A percentile compares a stretch with the other conserved stretches of the same genome.
Conservation (phyloP, 495 filamentous ascomycete genomes). For the Rostrohypoxylon terebratum region DNA sequence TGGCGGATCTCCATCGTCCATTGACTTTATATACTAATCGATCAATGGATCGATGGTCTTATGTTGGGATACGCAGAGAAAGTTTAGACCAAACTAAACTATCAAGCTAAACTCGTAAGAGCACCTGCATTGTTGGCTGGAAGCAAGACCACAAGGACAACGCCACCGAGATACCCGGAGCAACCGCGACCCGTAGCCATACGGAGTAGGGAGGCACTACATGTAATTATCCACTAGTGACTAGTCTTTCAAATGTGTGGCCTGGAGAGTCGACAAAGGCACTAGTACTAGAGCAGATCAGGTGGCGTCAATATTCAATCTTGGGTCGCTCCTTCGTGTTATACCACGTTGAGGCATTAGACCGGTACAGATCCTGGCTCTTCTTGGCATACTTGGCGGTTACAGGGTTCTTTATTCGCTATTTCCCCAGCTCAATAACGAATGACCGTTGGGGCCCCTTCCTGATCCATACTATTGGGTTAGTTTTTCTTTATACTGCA, state of each 20-base stretch:
- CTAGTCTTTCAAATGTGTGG: too few species aligned
- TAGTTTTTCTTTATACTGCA: background rate
- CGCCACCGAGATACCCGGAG: background rate
- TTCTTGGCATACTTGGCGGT: background rate
- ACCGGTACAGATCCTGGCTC: too few species aligned
- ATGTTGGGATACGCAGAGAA: too few species aligned
- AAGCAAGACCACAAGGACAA: background rate
- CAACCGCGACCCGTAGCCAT: background rate
- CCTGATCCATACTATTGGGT: background rate
- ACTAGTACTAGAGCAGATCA: too few species aligned
- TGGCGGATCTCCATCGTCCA: background rate
- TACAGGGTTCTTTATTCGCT: background rate
- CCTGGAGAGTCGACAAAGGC: too few species aligned
- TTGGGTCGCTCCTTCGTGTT: too few species aligned
- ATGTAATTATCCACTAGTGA: too few species aligned
- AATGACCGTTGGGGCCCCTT: background rate
- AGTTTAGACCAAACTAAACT: background rate
- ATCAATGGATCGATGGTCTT: too few species aligned
- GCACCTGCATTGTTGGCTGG: background rate
- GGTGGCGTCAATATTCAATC: too few species aligned
- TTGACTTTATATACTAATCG: background rate
- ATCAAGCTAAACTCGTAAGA: background rate
- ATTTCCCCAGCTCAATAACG: background rate
- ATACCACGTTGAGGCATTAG: too few species aligned
- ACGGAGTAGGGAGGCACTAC: background rate